These are phyloP conservation scores for Saussurea involucrata DNA, from an alignment of 129 eudicot species.

Conservation along the genomic window DNA sequence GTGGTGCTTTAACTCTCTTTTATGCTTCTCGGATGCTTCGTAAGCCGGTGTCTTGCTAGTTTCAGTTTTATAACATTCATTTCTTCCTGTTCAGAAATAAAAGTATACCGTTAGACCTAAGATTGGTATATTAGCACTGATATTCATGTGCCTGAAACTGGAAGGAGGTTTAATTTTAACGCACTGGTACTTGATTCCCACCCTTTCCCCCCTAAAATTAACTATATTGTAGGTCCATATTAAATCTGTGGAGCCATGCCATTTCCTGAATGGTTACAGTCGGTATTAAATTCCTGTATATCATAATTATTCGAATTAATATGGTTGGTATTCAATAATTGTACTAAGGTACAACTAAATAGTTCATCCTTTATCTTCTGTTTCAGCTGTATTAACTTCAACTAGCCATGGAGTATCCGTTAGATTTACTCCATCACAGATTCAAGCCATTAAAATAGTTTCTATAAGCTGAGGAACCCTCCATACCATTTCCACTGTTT, in stretches of 20 bases:
- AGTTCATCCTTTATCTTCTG: conserved; percentile 3
- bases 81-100: too few species aligned
- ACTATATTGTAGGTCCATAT: conserved; percentile 18
- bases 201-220: background rate
- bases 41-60: too few species aligned
- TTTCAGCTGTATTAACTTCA: background rate
- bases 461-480: background rate
- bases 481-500: background rate
- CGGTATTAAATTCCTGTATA: conserved; percentile 25
- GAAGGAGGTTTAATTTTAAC: conserved; percentile 5
- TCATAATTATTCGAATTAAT: conserved; percentile 24
- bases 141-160: background rate
- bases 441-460: background rate
- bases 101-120: background rate
- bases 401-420: background rate
- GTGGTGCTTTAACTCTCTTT: too few species aligned
- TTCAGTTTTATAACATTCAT: too few species aligned
- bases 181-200: background rate
- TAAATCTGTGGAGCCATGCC: conserved; percentile 29
- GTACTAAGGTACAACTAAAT: conserved; percentile 9
- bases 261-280: conserved; percentile 29
- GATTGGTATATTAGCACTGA: background rate
- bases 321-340: conserved; percentile 33
- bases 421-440: background rate
- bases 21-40: too few species aligned